Base-by-base conservation (phyloP, 306 rosid species). In the Leucaena leucocephala region DNA sequence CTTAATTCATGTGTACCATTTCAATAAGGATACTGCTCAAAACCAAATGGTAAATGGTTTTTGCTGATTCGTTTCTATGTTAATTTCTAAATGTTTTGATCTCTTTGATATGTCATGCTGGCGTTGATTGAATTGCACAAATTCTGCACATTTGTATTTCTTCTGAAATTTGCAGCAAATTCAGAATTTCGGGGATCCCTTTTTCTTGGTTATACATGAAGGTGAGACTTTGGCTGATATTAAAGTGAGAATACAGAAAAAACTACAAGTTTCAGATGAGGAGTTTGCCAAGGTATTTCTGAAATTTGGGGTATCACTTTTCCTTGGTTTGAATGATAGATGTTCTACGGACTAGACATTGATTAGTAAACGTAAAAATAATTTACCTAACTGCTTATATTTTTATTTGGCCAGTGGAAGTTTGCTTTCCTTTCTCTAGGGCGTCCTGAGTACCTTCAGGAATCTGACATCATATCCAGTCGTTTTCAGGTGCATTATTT, bases 171-270 rank as follows among this genome's bases (percentile, higher is more conserved):
- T 17, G n/a, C 86, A 93, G 97, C 94, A 91, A 88, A 87, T 93
- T 85, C 96, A 93, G 62, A 91, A 91, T 81, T 93, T 93, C 8
- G 97, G 97, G 48, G 97, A 93, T 68, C 97, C 97, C 15, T 93
- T 93, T 80, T 91, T 93, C 85, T 76, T 93, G 86, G 97, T 93
- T 70, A 91, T 93, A 80, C 93, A 79, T 17, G 97, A 93, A 82
- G 94, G 93, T 62, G 97, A 93, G 79, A 85, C 91, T n/a, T 84
- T 93, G 71, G 82, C 90, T 7, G 94, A 93, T 76, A 86, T 93
- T 71, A 93, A 84, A 82, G 81, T 38, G 78, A 86, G 96, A 38
- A 83, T 93, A 77, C 94, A 93, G 82, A 89, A 89, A 85, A 93
- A 88, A 80, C 89, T 91, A 49, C 94, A 88, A 75, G 89, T 93